These are phyloP conservation scores for Auriscalpium vulgare DNA, from an alignment of 768 basidiomycete species.

Conservation along the genomic window DNA sequence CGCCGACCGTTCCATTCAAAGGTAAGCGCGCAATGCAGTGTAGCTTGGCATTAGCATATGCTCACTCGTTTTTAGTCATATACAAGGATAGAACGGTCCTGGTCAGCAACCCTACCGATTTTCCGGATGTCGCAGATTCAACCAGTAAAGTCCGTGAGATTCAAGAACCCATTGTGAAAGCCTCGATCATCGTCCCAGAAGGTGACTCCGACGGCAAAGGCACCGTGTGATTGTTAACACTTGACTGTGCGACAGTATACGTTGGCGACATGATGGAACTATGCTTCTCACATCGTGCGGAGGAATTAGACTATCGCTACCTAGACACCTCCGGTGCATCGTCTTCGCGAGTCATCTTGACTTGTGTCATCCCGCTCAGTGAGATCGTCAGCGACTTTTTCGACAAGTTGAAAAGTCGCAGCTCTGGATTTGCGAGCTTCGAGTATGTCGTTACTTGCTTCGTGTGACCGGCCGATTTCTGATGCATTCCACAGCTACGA, in stretches of 20 bases:
- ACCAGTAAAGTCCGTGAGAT: conserved; percentile 57
- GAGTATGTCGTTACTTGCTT: conserved; percentile 46
- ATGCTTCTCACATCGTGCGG: conserved; percentile 78
- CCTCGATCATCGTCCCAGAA: conserved; percentile 91
- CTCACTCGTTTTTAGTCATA: conserved; percentile 42
- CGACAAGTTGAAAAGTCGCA: conserved; percentile 87
- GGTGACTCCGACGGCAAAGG: conserved; percentile 33
- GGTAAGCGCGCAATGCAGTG: conserved; percentile 29
- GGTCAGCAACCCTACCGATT: conserved; percentile 92
- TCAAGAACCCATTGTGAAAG: conserved; percentile 89
- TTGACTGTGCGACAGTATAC: conserved; percentile 47
- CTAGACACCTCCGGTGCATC: conserved; percentile 50
- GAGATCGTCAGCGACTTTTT: conserved; percentile 96
- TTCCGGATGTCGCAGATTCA: conserved; percentile 73
- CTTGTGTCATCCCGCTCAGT: conserved; percentile 77
- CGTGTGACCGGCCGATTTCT: neutral
- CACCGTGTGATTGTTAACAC: neutral
- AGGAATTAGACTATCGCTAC: conserved; percentile 77
- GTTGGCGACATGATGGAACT: conserved; percentile 96
- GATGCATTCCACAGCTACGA: conserved; percentile 60
- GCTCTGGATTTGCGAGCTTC: conserved; percentile 87
- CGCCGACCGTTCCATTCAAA: conserved; percentile 93
- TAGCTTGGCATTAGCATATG: neutral
- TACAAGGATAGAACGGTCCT: conserved; percentile 52
- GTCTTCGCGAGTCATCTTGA: conserved; percentile 69